phyloP scores from a whole-genome alignment of 306 rosid species.

The Adenanthera pavonina region DNA sequence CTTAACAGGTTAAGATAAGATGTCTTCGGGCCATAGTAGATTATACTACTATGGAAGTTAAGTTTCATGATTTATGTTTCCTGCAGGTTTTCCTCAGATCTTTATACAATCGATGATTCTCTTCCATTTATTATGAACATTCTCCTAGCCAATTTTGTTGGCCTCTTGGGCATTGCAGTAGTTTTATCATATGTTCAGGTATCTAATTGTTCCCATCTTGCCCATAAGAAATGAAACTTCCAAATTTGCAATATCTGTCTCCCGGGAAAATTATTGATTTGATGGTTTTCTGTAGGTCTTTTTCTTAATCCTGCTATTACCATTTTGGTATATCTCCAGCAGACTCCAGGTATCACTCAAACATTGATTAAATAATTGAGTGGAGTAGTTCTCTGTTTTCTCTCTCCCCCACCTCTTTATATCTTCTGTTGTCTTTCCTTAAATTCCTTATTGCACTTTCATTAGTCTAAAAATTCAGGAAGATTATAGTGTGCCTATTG shows the following conservation, averaged over 20 bases:
- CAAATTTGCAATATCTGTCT: conserved; percentile 24
- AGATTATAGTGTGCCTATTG: not conserved
- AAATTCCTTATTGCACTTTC: not conserved
- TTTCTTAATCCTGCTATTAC: conserved; percentile 83
- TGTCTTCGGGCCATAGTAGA: conserved; percentile 33
- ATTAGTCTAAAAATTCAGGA: not conserved
- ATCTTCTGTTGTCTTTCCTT: not conserved
- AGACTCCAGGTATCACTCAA: conserved; percentile 79
- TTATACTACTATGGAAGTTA: conserved; percentile 32
- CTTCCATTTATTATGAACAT: conserved; percentile 96
- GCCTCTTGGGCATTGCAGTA: conserved; percentile 84
- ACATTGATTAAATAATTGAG: not conserved
- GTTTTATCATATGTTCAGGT: conserved; percentile 92
- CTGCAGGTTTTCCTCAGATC: conserved; percentile 96
- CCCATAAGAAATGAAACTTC: not conserved
- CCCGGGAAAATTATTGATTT: conserved; percentile 34
- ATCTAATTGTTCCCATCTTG: conserved; percentile 34
- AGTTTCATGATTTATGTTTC: conserved; percentile 31
- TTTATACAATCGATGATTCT: conserved; percentile 92
- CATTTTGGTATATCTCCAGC: conserved; percentile 93
- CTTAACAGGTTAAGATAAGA: conserved; percentile 73
- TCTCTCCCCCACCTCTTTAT: not conserved
- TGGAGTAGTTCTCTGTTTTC: not conserved
- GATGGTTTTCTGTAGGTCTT: conserved; percentile 61
- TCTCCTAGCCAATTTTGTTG: conserved; percentile 92